Percentiles rank a stretch among this genome's conserved stretches.
Evolutionary conservation across 1,284 basidiomycete genomes (phyloP).

Genomic region (Hypsizygus ulmarius): DNA sequence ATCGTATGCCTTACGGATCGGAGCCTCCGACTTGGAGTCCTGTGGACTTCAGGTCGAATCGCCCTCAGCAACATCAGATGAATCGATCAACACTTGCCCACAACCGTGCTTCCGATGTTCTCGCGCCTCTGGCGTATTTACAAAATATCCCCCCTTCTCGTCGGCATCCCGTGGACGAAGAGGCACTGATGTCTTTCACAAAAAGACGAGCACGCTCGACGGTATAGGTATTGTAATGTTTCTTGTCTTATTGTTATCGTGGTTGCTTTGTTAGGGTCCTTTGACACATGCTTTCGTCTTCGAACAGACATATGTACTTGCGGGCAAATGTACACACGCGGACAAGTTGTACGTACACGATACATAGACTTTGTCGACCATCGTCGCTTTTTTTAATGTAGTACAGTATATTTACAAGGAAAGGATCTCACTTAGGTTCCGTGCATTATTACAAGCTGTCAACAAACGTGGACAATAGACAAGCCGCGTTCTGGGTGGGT

Average conservation of each 20-base stretch:
- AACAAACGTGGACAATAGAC: too few species aligned
- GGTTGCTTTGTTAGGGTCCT: background rate
- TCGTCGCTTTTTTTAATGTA: too few species aligned
- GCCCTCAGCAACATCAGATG: conserved; percentile 2
- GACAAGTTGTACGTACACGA: too few species aligned
- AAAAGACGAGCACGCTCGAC: conserved; percentile 24
- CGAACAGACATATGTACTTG: too few species aligned
- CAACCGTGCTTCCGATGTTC: conserved; percentile 16
- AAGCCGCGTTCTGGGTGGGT: too few species aligned
- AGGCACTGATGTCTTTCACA: conserved; percentile 54
- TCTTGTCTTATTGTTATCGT: background rate
- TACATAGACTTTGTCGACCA: too few species aligned
- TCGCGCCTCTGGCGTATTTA: conserved; percentile 56
- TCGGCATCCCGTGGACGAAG: conserved; percentile 51
- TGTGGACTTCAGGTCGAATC: conserved; percentile 1
- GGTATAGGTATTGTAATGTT: conserved; percentile 3
- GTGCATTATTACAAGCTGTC: too few species aligned
- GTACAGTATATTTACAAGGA: too few species aligned
- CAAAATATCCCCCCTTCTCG: conserved; percentile 47
- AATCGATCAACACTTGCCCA: background rate
- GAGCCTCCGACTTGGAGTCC: background rate
- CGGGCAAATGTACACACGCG: too few species aligned
- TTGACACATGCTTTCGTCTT: background rate
- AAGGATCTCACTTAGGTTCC: too few species aligned
- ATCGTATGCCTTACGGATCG: background rate